These are phyloP conservation scores for Cordyceps tenuipes DNA, from an alignment of 2,329 filamentous ascomycete genomes.

Conservation along the genomic window DNA sequence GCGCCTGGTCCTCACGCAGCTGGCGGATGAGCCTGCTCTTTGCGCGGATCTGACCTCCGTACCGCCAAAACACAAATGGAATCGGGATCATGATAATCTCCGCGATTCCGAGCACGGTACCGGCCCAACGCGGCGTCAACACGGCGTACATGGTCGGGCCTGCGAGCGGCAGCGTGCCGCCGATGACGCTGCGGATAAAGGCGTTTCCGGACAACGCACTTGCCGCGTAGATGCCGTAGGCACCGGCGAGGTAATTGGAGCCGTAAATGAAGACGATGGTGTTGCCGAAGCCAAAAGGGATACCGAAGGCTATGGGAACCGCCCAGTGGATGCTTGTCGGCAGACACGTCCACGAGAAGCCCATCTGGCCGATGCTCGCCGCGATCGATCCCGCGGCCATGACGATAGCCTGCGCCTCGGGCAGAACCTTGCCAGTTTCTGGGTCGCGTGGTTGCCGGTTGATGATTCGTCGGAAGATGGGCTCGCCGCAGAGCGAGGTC, in stretches of 20 bases:
- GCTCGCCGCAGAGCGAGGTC: conserved; percentile 52
- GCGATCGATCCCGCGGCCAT: conserved; percentile 66
- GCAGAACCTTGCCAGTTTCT: conserved; percentile 58
- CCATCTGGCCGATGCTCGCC: conserved; percentile 67
- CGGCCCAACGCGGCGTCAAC: conserved; percentile 65
- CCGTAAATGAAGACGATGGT: conserved; percentile 69
- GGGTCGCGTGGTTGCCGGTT: conserved; percentile 64
- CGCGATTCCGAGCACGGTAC: conserved; percentile 59
- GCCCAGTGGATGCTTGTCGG: conserved; percentile 69
- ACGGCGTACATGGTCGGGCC: conserved; percentile 58
- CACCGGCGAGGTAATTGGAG: conserved; percentile 63
- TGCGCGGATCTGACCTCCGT: conserved; percentile 38
- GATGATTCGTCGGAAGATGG: conserved; percentile 64
- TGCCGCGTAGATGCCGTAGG: conserved; percentile 69
- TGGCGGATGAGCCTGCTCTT: conserved; percentile 35
- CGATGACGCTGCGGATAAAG: conserved; percentile 58
- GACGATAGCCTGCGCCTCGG: conserved; percentile 69
- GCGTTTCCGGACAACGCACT: conserved; percentile 68
- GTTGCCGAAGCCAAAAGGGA: conserved; percentile 68
- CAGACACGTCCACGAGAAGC: conserved; percentile 74
- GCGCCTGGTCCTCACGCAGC: conserved; percentile 31
- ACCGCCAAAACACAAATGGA: conserved; percentile 62
- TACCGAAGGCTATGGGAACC: conserved; percentile 61
- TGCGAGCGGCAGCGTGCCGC: conserved; percentile 64
- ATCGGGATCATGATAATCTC: conserved; percentile 65